A percentile compares a stretch with the other conserved stretches of the same genome.
These are phyloP conservation scores for Ogataea minuta DNA, from an alignment of 805 yeast genomes.

Conservation along the genomic window DNA sequence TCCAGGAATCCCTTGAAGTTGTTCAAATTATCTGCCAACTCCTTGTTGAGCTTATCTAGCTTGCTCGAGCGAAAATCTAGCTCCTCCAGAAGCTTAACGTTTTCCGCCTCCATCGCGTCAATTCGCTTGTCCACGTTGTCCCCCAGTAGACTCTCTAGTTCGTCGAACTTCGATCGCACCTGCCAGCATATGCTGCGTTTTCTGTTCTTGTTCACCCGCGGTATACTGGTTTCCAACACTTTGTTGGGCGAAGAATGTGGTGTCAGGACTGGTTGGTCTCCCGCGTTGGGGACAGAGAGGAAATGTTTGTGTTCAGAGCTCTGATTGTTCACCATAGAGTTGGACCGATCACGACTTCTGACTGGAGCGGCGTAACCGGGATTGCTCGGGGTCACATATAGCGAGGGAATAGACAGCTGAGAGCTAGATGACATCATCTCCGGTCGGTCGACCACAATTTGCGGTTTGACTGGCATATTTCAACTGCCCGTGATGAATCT, in stretches of 20 bases:
- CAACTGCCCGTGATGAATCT: not conserved
- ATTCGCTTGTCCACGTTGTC: conserved; percentile 25
- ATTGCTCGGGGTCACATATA: conserved; percentile 6
- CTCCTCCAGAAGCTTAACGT: conserved; percentile 27
- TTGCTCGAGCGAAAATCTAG: conserved; percentile 29
- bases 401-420: conserved; percentile 14
- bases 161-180: conserved; percentile 28
- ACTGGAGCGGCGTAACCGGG: not conserved
- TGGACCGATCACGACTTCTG: conserved; percentile 5
- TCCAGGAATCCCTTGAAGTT: conserved; percentile 31
- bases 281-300: conserved; percentile 10
- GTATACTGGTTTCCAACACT: conserved; percentile 11
- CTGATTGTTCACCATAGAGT: conserved; percentile 10
- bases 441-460: conserved; percentile 9
- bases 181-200: conserved; percentile 23
- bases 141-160: conserved; percentile 27
- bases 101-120: conserved; percentile 29
- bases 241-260: conserved; percentile 7
- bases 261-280: conserved; percentile 3
- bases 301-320: conserved; percentile 11
- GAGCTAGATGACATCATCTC: conserved; percentile 10
- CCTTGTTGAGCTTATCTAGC: conserved; percentile 27
- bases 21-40: conserved; percentile 28
- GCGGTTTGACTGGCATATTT: conserved; percentile 4
- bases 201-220: conserved; percentile 2